Conservation (phyloP, 768 basidiomycete genomes). For the Candolleomyces aberdarensis region DNA sequence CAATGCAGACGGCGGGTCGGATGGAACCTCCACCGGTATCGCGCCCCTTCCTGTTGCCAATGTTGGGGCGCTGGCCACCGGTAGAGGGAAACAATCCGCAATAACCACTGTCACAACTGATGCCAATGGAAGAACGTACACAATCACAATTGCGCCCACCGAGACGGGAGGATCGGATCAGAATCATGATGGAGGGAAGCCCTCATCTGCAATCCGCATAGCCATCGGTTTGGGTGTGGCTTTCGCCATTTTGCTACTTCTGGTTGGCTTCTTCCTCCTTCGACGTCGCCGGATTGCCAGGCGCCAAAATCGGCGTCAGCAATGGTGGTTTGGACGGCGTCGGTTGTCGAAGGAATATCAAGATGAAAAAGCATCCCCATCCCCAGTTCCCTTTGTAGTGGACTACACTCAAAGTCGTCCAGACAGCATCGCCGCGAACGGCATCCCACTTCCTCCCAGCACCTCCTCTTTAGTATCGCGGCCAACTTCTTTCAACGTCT, state of each 20-base stretch:
- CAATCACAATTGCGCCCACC: not conserved
- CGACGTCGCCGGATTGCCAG: constrained; percentile 44
- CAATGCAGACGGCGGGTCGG: no score
- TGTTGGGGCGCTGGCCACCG: not conserved
- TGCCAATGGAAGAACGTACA: not conserved
- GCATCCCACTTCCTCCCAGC: constrained; percentile 26
- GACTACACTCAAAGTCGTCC: constrained; percentile 40
- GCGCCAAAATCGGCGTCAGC: constrained; percentile 40
- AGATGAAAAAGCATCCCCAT: constrained; percentile 15
- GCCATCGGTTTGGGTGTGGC: constrained; percentile 46
- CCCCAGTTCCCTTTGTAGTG: constrained; percentile 34
- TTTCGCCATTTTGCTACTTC: constrained; percentile 27
- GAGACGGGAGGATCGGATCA: not conserved
- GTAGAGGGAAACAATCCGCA: not conserved
- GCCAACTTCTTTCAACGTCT: constrained; percentile 16
- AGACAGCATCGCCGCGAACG: no score
- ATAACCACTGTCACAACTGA: not conserved
- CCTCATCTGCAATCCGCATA: not conserved
- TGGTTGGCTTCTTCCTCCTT: constrained; percentile 30
- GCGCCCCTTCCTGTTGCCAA: not conserved
- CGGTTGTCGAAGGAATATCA: constrained; percentile 22
- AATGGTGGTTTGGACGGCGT: constrained; percentile 42
- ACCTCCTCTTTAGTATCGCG: constrained; percentile 39
- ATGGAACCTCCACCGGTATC: no score
- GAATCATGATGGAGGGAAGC: not conserved